Evolutionary conservation across 1,284 basidiomycete species (phyloP).

Genomic region (Trametes polyzona): DNA sequence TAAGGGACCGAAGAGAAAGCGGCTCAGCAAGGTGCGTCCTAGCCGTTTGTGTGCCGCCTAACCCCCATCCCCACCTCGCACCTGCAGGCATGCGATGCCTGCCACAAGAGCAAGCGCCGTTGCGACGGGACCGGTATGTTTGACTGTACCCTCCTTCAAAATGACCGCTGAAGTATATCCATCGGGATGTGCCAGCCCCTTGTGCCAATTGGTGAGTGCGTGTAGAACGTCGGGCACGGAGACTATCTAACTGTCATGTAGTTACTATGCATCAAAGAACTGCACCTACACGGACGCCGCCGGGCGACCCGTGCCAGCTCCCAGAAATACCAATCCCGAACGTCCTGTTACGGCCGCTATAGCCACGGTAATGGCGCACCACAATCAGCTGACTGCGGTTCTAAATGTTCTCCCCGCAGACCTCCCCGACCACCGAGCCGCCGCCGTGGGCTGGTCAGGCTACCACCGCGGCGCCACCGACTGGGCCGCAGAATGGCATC

Average conservation of each 20-base stretch:
- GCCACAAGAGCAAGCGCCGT: conserved; percentile 80
- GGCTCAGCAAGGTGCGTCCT: conserved; percentile 56
- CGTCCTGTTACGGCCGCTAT: conserved; percentile 11
- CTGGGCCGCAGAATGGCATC: conserved; percentile 17
- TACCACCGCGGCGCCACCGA: conserved; percentile 19
- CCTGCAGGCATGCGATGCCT: conserved; percentile 77
- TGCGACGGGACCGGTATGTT: conserved; percentile 78
- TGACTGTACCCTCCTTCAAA: background rate
- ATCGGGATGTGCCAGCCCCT: conserved; percentile 50
- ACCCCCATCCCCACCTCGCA: conserved; percentile 7
- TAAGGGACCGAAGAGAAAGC: conserved; percentile 43
- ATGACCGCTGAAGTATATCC: background rate
- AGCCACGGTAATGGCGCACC: conserved; percentile 18
- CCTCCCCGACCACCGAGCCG: conserved; percentile 14
- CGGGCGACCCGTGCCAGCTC: conserved; percentile 76
- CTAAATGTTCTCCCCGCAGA: conserved; percentile 8
- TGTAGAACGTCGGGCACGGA: background rate
- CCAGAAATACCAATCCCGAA: conserved; percentile 38
- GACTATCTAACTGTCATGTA: conserved; percentile 35
- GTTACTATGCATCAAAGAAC: conserved; percentile 78
- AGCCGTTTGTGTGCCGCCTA: background rate
- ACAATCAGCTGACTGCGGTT: conserved; percentile 6
- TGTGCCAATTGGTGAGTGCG: conserved; percentile 75
- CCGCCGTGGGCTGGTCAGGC: conserved; percentile 24
- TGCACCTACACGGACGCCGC: conserved; percentile 82